phyloP scores from a whole-genome alignment of 257 asterid species.

The Ehretia macrophylla region DNA sequence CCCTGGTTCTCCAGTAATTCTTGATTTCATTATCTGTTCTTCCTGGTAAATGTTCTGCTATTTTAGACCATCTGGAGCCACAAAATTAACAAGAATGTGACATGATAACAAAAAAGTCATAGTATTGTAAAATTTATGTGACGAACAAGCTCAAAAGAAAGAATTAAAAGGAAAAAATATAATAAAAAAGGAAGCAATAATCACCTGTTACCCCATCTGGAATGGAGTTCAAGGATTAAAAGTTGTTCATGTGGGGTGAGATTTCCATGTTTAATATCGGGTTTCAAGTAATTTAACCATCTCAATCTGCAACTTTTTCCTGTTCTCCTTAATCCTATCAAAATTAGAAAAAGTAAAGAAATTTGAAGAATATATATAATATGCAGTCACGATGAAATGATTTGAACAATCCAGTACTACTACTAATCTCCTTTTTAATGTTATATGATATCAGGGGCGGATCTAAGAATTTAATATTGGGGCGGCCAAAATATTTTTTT shows the following conservation, averaged over 20 bases:
- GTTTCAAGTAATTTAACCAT: constrained; percentile 85
- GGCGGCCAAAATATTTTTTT: too few relatives aligned
- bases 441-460: too few relatives aligned
- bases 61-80: constrained; percentile 68
- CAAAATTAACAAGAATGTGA: too few relatives aligned
- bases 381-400: too few relatives aligned
- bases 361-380: too few relatives aligned
- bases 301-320: constrained; percentile 89
- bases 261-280: constrained; percentile 75
- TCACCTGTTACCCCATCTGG: constrained; percentile 82
- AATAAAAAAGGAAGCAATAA: too few relatives aligned
- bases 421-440: too few relatives aligned
- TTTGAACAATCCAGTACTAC: background rate
- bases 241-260: constrained; percentile 75
- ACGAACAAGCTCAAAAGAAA: background rate
- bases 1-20: constrained; percentile 90
- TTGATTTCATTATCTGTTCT: constrained; percentile 87
- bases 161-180: background rate
- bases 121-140: too few relatives aligned
- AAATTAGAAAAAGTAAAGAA: background rate
- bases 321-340: constrained; percentile 71
- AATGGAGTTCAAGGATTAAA: constrained; percentile 80
- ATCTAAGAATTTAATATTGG: too few relatives aligned
- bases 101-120: background rate
- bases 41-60: constrained; percentile 74